A percentile compares a stretch with the other conserved stretches of the same genome.
Conservation (phyloP, 2,329 filamentous ascomycete species). For the Penicillium brasilianum region DNA sequence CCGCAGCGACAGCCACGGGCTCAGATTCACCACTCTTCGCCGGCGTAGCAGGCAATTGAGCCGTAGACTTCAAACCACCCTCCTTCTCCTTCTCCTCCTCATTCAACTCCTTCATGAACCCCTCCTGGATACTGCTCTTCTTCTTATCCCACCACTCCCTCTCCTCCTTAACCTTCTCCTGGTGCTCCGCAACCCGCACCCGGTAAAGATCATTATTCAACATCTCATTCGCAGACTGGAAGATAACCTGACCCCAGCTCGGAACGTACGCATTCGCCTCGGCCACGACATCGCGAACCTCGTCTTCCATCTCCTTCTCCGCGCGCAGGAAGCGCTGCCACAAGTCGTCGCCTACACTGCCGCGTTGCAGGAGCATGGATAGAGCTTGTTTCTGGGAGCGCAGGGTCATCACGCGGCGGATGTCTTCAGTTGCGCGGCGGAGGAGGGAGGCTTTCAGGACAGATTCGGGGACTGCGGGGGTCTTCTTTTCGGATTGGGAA, state of each 20-base stretch:
- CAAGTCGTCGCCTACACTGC: slow-evolving; percentile 92
- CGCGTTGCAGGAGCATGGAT: slow-evolving; percentile 79
- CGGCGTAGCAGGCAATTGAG: slow-evolving; percentile 19
- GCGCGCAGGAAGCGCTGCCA: slow-evolving; percentile 91
- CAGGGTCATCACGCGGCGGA: slow-evolving; percentile 87
- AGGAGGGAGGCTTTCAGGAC: slow-evolving; percentile 87
- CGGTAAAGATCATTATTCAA: slow-evolving; percentile 80
- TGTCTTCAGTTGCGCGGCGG: slow-evolving; percentile 88
- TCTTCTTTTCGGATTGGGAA: slow-evolving; percentile 66
- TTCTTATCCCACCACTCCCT: slow-evolving; percentile 93
- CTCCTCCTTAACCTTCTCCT: slow-evolving; percentile 72
- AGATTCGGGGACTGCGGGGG: slow-evolving; percentile 75
- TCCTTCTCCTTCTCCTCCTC: slow-evolving; percentile 27
- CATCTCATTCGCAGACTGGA: slow-evolving; percentile 97
- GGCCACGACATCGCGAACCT: slow-evolving; percentile 88
- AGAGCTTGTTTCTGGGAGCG: slow-evolving; percentile 87
- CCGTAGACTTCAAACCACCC: slow-evolving; percentile 19
- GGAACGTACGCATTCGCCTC: slow-evolving; percentile 91
- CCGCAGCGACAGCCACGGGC: slow-evolving; percentile 43
- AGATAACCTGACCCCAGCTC: slow-evolving; percentile 92
- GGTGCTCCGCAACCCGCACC: slow-evolving; percentile 74
- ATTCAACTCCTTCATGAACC: slow-evolving; percentile 82
- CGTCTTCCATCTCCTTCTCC: slow-evolving; percentile 97
- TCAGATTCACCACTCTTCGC: slow-evolving; percentile 29
- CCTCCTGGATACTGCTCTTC: slow-evolving; percentile 71